Percentiles rank a stretch among this genome's conserved stretches.
phyloP scores from a whole-genome alignment of 768 basidiomycete genomes.

The Calocybe gangraenosa region DNA sequence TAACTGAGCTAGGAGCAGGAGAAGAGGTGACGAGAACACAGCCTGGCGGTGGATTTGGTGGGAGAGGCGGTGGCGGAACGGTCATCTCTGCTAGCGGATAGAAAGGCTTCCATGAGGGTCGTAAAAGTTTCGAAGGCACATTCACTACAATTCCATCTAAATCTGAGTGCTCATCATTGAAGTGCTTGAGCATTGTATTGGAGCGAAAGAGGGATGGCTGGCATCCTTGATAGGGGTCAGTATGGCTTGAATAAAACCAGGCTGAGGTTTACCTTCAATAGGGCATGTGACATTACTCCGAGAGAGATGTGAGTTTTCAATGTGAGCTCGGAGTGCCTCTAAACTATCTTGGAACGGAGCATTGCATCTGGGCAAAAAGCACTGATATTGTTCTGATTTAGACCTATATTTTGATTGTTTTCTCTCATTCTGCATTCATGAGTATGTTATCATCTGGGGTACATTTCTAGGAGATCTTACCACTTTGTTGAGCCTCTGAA shows the following conservation, averaged over 20 bases:
- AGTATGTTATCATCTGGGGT: background rate
- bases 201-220: constrained; percentile 2
- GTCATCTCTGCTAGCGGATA: constrained; percentile 5
- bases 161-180: constrained; percentile 14
- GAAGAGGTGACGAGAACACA: constrained; percentile 11
- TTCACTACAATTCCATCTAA: constrained; percentile 7
- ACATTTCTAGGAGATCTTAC: constrained; percentile 1
- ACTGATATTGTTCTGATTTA: background rate
- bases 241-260: too few species aligned
- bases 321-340: constrained; percentile 12
- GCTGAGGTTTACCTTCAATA: constrained; percentile 12
- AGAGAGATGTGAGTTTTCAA: constrained; percentile 18
- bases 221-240: constrained; percentile 14
- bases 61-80: constrained; percentile 10
- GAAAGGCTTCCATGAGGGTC: constrained; percentile 18
- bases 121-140: constrained; percentile 13
- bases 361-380: constrained; percentile 16
- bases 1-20: background rate
- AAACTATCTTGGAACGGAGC: constrained; percentile 8
- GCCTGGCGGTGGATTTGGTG: constrained; percentile 8
- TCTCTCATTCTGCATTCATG: background rate
- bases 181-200: constrained; percentile 12
- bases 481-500: constrained; percentile 10
- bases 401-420: too few species aligned
- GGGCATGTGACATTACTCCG: constrained; percentile 16